Percentiles rank a stretch among this genome's conserved stretches.
These are phyloP conservation scores for Gilbertella persicaria DNA, from an alignment of 371 early-diverging fungal species.

Conservation along the genomic window DNA sequence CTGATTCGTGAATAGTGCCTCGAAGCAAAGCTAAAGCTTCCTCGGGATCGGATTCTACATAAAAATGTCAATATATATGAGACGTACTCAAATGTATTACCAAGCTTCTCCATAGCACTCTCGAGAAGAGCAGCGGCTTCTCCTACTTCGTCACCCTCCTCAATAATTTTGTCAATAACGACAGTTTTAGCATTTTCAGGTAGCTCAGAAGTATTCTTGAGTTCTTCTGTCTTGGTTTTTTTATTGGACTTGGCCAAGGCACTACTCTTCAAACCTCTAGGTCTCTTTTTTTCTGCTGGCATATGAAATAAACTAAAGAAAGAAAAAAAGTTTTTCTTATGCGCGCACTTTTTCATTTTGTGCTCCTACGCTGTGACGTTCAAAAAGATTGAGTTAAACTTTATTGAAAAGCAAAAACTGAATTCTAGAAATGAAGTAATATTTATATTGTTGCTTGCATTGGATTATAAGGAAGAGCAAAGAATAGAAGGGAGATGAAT, in stretches of 20 bases:
- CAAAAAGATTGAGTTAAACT: too few species aligned
- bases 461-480: too few species aligned
- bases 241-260: conserved; percentile 41
- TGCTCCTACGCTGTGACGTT: too few species aligned
- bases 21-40: conserved; percentile 48
- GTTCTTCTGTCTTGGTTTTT: conserved; percentile 33
- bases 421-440: too few species aligned
- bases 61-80: neutral
- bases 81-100: conserved; percentile 13
- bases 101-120: conserved; percentile 46
- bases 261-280: conserved; percentile 48
- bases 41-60: conserved; percentile 26
- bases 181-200: conserved; percentile 50
- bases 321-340: too few species aligned
- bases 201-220: conserved; percentile 12
- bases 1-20: conserved; percentile 65
- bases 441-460: too few species aligned
- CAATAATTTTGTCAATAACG: conserved; percentile 49
- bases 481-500: too few species aligned
- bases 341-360: too few species aligned
- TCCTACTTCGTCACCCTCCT: conserved; percentile 56
- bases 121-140: conserved; percentile 47
- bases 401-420: too few species aligned
- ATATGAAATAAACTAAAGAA: too few species aligned
- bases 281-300: conserved; percentile 49